phyloP scores from a whole-genome alignment of 164 flowering plant genomes.

The Liquidambar formosana region DNA sequence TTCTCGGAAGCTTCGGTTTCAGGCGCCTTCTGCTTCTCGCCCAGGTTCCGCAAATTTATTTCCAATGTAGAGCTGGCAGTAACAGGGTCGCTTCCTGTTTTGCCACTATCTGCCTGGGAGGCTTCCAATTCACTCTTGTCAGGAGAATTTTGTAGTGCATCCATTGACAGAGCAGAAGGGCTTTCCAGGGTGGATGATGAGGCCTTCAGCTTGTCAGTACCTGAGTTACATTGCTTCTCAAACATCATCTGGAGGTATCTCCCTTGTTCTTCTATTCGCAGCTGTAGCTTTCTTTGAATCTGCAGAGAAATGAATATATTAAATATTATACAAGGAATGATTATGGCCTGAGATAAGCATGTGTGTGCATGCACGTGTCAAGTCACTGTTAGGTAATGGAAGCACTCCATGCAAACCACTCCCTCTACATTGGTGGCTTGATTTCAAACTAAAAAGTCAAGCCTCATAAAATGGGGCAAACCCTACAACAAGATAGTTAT shows the following conservation, averaged over 20 bases:
- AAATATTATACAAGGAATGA: neutral
- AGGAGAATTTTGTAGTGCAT: slow-evolving; percentile 29
- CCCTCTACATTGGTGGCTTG: too few relatives aligned
- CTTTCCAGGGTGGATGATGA: slow-evolving; percentile 36
- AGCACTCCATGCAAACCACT: too few relatives aligned
- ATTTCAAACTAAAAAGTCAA: too few relatives aligned
- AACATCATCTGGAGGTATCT: slow-evolving; percentile 87
- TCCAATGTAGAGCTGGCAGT: slow-evolving; percentile 7
- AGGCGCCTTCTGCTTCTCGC: slow-evolving; percentile 31
- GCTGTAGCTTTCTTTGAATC: slow-evolving; percentile 93
- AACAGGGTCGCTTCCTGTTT: slow-evolving; percentile 8
- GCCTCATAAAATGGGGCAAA: neutral
- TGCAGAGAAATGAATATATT: slow-evolving; percentile 26
- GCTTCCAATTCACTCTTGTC: slow-evolving; percentile 31
- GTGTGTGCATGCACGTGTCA: neutral
- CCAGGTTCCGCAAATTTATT: slow-evolving; percentile 15
- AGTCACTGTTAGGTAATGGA: neutral
- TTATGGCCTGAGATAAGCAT: neutral
- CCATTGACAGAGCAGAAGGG: slow-evolving; percentile 32
- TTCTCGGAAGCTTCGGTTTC: slow-evolving; percentile 19
- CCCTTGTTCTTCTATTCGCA: slow-evolving; percentile 94
- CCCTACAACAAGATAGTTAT: neutral
- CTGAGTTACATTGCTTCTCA: slow-evolving; percentile 77
- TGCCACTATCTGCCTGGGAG: slow-evolving; percentile 24
- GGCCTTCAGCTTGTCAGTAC: slow-evolving; percentile 45